Percentiles rank a stretch among this genome's conserved stretches.
phyloP scores from a whole-genome alignment of 1,139 yeast genomes.

The Diutina rugosa region DNA sequence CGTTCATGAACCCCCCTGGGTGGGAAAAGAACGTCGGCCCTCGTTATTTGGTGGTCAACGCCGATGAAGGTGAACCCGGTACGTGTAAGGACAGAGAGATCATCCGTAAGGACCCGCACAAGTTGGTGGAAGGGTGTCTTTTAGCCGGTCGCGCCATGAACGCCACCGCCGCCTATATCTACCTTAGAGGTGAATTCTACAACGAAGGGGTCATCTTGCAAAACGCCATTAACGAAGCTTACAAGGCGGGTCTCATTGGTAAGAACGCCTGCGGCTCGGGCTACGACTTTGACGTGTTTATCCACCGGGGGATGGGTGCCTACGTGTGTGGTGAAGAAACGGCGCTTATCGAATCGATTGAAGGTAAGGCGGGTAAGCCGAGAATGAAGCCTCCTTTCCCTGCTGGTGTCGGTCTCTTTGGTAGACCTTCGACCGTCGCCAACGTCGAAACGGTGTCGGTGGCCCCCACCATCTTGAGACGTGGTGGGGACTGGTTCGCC shows the following conservation, averaged over 20 bases:
- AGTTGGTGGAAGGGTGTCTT: conserved; percentile 77
- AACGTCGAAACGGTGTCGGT: conserved; percentile 85
- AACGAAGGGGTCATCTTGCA: conserved; percentile 64
- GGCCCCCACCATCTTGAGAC: conserved; percentile 75
- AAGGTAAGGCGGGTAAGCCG: conserved; percentile 89
- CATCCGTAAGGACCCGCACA: conserved; percentile 81
- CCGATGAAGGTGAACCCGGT: conserved; percentile 92
- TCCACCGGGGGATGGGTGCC: conserved; percentile 89
- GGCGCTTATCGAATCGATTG: conserved; percentile 73
- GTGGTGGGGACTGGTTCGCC: conserved; percentile 83
- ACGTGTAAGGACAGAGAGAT: conserved; percentile 88
- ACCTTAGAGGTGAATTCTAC: conserved; percentile 81
- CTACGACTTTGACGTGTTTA: conserved; percentile 65
- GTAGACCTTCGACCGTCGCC: conserved; percentile 82
- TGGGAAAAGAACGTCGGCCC: conserved; percentile 86
- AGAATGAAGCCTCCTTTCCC: conserved; percentile 91
- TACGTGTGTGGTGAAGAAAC: conserved; percentile 89
- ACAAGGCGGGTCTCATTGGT: conserved; percentile 66
- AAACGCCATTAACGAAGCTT: conserved; percentile 76
- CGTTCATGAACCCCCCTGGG: conserved; percentile 89
- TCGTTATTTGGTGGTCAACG: conserved; percentile 75
- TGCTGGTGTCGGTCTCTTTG: conserved; percentile 83
- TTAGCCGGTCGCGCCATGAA: conserved; percentile 86
- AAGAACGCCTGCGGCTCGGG: conserved; percentile 82
- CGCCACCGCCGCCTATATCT: conserved; percentile 84